Base-by-base conservation (phyloP, 2,329 filamentous ascomycete species). In the Monilinia fructicola region DNA sequence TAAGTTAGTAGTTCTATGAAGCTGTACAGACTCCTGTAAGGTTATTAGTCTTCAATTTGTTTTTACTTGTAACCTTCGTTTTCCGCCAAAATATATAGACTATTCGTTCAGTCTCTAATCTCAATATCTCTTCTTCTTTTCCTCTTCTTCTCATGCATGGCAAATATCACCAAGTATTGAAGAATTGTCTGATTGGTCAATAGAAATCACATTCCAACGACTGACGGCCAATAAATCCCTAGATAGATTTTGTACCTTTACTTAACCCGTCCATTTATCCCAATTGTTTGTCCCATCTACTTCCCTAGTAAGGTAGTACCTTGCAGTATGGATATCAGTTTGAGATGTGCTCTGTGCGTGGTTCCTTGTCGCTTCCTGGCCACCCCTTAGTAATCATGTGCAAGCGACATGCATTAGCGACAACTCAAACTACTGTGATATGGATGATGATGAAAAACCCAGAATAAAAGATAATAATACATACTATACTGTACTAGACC, bases 341-440 rank as follows among this genome's bases (percentile, higher is more conserved):
- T 35, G 31, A 35, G 31, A 31, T 35, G 18, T 59, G 42, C 55
- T 59, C 55, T 59, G 42, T 59, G 55, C 55, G 35, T 59, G 26
- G n/a, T 21, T n/a, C 40, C 55, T 31, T 3, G 40, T 23, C 23
- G 23, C 21, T 46, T 46, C 23, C 26, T 35, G 9, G 31, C 5
- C 31, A 35, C 31, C 9, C 31, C 31, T 35, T 10, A 28, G 11
- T 31, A n/a, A 59, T 59, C 10, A 26, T n/a, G 26, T 23, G 52
- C 4, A 4, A 46, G 40, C 55, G 40, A 35, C 26, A 48, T 46
- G 42, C 42, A 59, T 48, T 46, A 26, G 40, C 55, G 42, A 59
- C 40, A 18, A 59, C 55, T 48, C 21, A 23, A 26, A 38, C 28
- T 35, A 35, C 3, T 9, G 14, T 40, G 5, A 40, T 21, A 10